Base-by-base conservation (phyloP, 2,329 filamentous ascomycete species). In the Metarhizium anisopliae region DNA sequence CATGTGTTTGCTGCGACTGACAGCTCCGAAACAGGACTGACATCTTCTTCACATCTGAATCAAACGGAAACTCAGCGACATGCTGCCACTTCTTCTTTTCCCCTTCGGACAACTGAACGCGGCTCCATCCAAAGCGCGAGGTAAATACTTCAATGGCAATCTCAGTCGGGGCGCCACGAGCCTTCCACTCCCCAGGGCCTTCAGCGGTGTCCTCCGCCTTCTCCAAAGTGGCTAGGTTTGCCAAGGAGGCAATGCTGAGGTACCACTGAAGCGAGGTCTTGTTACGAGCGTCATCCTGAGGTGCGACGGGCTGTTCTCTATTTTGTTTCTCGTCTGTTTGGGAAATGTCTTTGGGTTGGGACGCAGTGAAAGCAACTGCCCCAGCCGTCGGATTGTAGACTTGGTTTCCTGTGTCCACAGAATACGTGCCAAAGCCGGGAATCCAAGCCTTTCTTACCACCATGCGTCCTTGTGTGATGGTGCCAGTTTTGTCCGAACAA, bases 191-290 rank as follows among this genome's bases (percentile, higher is more conserved):
- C 1, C 32, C 56, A 2, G 43, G 29, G n/a, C 53, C 53, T 2
- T 56, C 51, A 0, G 66, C 66, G 13, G 68, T 63, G 10, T 68
- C 63, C 18, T 65, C 54, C 2, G 68, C 73, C 58, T 79, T 74
- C 59, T 83, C 77, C 3, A 86, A 75, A 47, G 76, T 77, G 1
- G 83, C 81, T 10, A 86, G 69, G 60, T 86, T 86, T 14, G 81
- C 82, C 56, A 85, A 72, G 0, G 81, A 76, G 3, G 82, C 79
- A 30, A 84, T 76, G 52, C 80, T 76, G 29, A 86, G 74, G 61
- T 77, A 83, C 2, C 75, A 69, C 60, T 76, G 68, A 5, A 85
- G 65, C 2, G 69, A 61, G 3, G 68, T 54, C 51, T 78, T 55
- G 13, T 11, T 14, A 2, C 45, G 4, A 3, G 51, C 77, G 43